Evolutionary conservation across 2,329 filamentous ascomycete genomes (phyloP), one percentile per base, ranked within the genome.

Genomic region (Colletotrichum sublineola): DNA sequence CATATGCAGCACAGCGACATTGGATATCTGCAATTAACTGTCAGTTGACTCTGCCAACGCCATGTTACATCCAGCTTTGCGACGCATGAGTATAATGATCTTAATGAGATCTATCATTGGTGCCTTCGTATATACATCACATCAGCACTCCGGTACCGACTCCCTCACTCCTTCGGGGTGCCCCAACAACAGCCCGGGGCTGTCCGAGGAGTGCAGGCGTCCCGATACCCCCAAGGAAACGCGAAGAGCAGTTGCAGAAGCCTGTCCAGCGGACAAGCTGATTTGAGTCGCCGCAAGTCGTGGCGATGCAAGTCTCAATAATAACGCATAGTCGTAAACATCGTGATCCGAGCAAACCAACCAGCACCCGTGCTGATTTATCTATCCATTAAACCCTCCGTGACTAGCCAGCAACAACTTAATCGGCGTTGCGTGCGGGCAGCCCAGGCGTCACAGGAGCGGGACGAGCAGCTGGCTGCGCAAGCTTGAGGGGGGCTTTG

Each of bases 391-490:
- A 44, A 15, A 11, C 18, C 36, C 33, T 44, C 29, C 50, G 48
- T 38, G 18, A 44, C 60, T 29, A 33, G 20, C 46, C 44, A 24
- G 9, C 18, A 60, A 40, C 60, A 12, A 24, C 7, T 65, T 36
- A 72, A 29, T 36, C 38, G 53, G 48, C 48, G 38, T 52, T 63
- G 33, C 38, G 63, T 12, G 56, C 69, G 14, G 69, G 69, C 11
- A 64, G 31, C n/a, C 38, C 69, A 18, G 69, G 65, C 15, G 69
- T 60, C 33, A 64, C 69, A n/a, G 69, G 69, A 14, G 69, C 69
- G 66, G 69, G 3, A 58, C 66, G 14, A 42, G 68, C 65, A 40
- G 68, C 68, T 11, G 46, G 46, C 46, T 63, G 33, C 18, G 60
- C 60, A 20, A 33, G 60, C 18, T 24, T 29, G 33, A 63, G 38